Evolutionary conservation across 2,329 filamentous ascomycete genomes (phyloP), one percentile per base, ranked within the genome.

Genomic region (Leptographium flavum): DNA sequence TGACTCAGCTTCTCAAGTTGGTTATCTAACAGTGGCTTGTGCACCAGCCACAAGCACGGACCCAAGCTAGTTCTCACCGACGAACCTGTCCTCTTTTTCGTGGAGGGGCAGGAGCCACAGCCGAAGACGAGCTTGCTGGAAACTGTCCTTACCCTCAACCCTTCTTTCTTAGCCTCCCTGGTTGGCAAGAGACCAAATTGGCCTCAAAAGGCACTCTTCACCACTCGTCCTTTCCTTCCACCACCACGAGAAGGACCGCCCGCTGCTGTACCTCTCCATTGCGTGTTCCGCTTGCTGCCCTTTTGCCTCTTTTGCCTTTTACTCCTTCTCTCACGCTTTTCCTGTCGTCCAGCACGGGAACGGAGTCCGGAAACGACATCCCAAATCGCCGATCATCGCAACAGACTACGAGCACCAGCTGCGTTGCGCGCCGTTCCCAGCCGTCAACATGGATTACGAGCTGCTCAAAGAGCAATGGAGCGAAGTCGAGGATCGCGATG

Each of bases 401-500:
- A 31, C n/a, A 36, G 11, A 39, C 22, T 15, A 21, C 13, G 23
- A 32, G 13, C 23, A 31, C 10, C 28, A 22, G 14, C 30, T 15
- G 23, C 28, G 14, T 38, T n/a, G 10, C 27, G 37, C 32, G 15
- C 30, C 31, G 21, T 32, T 15, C 22, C 21, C 11, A 21, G 32
- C 36, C 23, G 31, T 15, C 42, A 54, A 36, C 40, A 94, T 94
- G 87, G 88, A 94, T 63, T 94, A 87, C 72, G 88, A 95, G 64
- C 75, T 80, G 55, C 69, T 94, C 55, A 95, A 95, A 69, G 88
- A 95, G 66, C 83, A 90, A 69, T 95, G 88, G 88, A 87, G 82
- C 58, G 87, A 95, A 63, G 81, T 94, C 48, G 92, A 98, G 70
- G 92, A 98, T 60, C 81, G 86, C 55, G 92, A 98, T 78, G 92